Evolutionary conservation across 768 basidiomycete genomes (phyloP).

Genomic region (Leccinum ochraceum): DNA sequence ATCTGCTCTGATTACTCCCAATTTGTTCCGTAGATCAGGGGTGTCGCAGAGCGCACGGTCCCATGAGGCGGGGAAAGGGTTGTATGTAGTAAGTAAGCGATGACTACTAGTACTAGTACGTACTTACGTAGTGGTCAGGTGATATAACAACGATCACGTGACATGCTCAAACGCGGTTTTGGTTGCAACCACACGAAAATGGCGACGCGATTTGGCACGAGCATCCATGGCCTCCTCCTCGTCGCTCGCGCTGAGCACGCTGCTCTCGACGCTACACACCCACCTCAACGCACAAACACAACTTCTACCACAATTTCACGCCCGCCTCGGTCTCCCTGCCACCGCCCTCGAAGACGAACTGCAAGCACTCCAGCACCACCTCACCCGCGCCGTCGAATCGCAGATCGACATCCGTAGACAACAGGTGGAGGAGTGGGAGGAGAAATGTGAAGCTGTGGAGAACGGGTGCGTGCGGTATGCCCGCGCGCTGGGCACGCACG

Average conservation of each 20-base stretch:
- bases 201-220: constrained; percentile 12
- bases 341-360: constrained; percentile 84
- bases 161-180: constrained; percentile 21
- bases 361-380: constrained; percentile 65
- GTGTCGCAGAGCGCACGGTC: too few relatives aligned
- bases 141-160: constrained; percentile 32
- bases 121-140: constrained; percentile 14
- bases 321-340: constrained; percentile 79
- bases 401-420: constrained; percentile 68
- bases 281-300: constrained; percentile 82
- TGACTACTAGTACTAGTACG: too few relatives aligned
- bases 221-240: constrained; percentile 32
- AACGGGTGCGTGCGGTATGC: constrained; percentile 65
- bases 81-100: too few relatives aligned
- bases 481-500: constrained; percentile 68
- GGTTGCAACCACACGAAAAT: constrained; percentile 20
- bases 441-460: constrained; percentile 62
- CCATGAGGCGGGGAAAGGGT: too few relatives aligned
- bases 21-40: too few relatives aligned
- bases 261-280: constrained; percentile 75
- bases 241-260: constrained; percentile 52
- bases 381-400: constrained; percentile 72
- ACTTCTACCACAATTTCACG: constrained; percentile 77
- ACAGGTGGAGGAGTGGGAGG: constrained; percentile 77
- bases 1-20: too few relatives aligned